Percentiles rank a stretch among this genome's conserved stretches.
Conservation (phyloP, 2,329 filamentous ascomycete genomes). For the Orbilia javanica region DNA sequence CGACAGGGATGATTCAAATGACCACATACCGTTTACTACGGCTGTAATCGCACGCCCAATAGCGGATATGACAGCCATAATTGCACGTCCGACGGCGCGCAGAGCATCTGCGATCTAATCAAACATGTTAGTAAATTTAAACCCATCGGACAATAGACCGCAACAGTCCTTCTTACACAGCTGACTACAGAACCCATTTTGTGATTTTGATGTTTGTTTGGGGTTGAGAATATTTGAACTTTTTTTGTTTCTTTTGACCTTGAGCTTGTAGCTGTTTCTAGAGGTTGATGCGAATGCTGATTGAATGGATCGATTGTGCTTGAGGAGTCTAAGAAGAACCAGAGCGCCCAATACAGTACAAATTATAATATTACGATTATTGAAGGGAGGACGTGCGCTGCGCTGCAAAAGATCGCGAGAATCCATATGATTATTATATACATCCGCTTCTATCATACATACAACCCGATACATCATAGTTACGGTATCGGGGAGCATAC, state of each 20-base stretch:
- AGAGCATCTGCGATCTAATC: slow-evolving; percentile 46
- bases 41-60: slow-evolving; percentile 50
- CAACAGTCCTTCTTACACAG: slow-evolving; percentile 27
- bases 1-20: not conserved
- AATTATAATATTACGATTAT: no score
- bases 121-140: not conserved
- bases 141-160: not conserved
- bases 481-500: slow-evolving; percentile 2
- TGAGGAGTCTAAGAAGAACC: not conserved
- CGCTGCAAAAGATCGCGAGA: no score
- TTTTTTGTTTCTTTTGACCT: not conserved
- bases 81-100: slow-evolving; percentile 47
- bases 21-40: slow-evolving; percentile 46
- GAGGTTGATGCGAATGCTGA: not conserved
- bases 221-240: not conserved
- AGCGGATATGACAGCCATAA: slow-evolving; percentile 53
- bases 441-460: not conserved
- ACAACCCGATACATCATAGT: slow-evolving; percentile 14
- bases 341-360: no score
- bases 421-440: no score
- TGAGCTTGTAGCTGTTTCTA: not conserved
- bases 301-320: not conserved
- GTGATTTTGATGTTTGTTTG: slow-evolving; percentile 27
- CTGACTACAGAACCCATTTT: slow-evolving; percentile 55
- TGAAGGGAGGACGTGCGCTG: no score